These are phyloP conservation scores for Bidens hawaiensis DNA, from an alignment of 140 eudicot species.

Conservation along the genomic window DNA sequence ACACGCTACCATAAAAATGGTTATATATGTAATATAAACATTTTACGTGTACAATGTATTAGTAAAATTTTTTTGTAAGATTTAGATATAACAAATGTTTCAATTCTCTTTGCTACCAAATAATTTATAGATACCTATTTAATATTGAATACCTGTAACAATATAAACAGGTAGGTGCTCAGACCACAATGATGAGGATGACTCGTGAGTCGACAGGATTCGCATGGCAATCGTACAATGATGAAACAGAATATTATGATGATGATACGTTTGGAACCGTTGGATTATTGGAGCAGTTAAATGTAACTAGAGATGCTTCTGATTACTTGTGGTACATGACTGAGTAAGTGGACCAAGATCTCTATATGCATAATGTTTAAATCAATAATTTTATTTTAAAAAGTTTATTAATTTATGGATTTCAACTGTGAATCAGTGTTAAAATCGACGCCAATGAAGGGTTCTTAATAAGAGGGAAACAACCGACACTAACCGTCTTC, in stretches of 20 bases:
- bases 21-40: neutral
- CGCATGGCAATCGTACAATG: constrained; percentile 84
- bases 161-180: constrained; percentile 82
- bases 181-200: constrained; percentile 79
- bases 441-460: constrained; percentile 49
- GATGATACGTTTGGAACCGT: constrained; percentile 54
- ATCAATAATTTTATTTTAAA: neutral
- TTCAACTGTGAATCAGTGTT: constrained; percentile 43
- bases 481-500: constrained; percentile 67
- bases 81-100: no score
- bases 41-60: neutral
- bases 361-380: constrained; percentile 11
- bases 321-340: constrained; percentile 94
- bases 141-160: no score
- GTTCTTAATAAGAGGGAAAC: constrained; percentile 58
- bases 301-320: constrained; percentile 75
- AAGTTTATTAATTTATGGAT: neutral
- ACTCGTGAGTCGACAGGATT: constrained; percentile 56
- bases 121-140: no score
- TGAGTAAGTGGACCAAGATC: constrained; percentile 47
- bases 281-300: constrained; percentile 88
- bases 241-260: constrained; percentile 55
- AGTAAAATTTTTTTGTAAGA: no score
- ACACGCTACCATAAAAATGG: no score
- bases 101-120: no score